Percentiles rank a stretch among this genome's conserved stretches.
phyloP scores from a whole-genome alignment of 495 filamentous ascomycete genomes.

The Penicillium bialowiezense region DNA sequence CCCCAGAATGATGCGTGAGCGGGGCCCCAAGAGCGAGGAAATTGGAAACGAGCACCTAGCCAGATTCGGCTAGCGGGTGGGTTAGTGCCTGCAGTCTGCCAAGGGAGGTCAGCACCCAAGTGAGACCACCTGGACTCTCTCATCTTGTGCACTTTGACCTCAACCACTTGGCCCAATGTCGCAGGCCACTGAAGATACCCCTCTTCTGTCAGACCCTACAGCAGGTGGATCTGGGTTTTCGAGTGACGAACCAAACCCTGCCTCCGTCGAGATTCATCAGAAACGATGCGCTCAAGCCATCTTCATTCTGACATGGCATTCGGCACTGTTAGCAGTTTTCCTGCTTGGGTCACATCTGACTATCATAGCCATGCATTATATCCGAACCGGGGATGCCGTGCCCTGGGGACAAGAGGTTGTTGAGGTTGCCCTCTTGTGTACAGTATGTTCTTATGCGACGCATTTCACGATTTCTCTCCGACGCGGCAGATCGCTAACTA shows the following conservation, averaged over 20 bases:
- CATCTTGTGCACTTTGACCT: no score
- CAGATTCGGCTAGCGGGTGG: no score
- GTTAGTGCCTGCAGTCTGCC: no score
- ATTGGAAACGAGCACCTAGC: no score
- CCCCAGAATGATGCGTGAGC: no score
- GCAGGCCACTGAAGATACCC: constrained; percentile 3
- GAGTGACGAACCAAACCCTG: background rate
- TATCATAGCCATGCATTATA: background rate
- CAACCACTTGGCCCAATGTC: background rate
- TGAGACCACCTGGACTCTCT: no score
- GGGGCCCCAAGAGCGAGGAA: no score
- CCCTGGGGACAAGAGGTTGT: background rate
- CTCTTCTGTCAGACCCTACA: constrained; percentile 1
- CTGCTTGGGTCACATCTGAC: background rate
- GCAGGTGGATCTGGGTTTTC: background rate
- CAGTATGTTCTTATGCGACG: constrained; percentile 4
- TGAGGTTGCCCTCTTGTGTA: background rate
- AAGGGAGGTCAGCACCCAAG: no score
- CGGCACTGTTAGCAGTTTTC: constrained; percentile 1
- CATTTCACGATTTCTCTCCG: background rate
- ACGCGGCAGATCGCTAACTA: background rate
- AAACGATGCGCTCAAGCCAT: constrained; percentile 3
- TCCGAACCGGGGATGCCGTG: background rate
- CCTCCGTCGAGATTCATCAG: constrained; percentile 1
- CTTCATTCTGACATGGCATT: constrained; percentile 4